Evolutionary conservation across 1,139 yeast species (phyloP).

Genomic region (Scheffersomyces cryptocercus): DNA sequence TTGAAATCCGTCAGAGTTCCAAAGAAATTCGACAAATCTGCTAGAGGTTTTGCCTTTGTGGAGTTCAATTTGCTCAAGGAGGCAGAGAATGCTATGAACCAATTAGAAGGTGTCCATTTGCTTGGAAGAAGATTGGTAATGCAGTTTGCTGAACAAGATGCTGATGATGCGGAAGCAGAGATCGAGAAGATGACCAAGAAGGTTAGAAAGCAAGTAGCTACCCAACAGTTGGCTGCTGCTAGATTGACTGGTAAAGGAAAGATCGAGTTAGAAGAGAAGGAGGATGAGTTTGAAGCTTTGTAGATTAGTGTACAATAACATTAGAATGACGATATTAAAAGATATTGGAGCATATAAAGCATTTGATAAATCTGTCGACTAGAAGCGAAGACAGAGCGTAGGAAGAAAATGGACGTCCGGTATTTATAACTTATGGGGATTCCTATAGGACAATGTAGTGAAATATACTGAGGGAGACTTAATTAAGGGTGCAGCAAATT

Average conservation of each 20-base stretch:
- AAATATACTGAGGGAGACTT: too few relatives aligned
- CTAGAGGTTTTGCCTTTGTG: constrained; percentile 97
- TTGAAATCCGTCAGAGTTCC: constrained; percentile 95
- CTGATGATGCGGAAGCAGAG: constrained; percentile 84
- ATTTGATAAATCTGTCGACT: too few relatives aligned
- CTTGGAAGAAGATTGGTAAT: constrained; percentile 94
- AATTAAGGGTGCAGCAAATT: too few relatives aligned
- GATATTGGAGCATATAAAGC: too few relatives aligned
- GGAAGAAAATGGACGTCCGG: too few relatives aligned
- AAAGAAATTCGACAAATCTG: constrained; percentile 89
- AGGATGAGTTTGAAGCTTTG: constrained; percentile 23
- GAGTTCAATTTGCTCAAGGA: constrained; percentile 87
- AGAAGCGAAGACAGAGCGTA: too few relatives aligned
- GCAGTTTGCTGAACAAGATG: constrained; percentile 86
- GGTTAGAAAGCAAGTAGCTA: constrained; percentile 78
- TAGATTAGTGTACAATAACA: too few relatives aligned
- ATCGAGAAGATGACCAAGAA: constrained; percentile 86
- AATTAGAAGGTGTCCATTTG: constrained; percentile 93
- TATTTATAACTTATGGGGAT: too few relatives aligned
- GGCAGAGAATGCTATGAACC: constrained; percentile 94
- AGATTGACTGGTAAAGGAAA: constrained; percentile 76
- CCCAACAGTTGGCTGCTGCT: constrained; percentile 71
- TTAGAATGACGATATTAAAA: too few relatives aligned
- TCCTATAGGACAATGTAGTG: too few relatives aligned
- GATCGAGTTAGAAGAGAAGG: constrained; percentile 64